These are phyloP conservation scores for Candida nanaspora DNA, from an alignment of 805 yeast genomes.

Conservation along the genomic window DNA sequence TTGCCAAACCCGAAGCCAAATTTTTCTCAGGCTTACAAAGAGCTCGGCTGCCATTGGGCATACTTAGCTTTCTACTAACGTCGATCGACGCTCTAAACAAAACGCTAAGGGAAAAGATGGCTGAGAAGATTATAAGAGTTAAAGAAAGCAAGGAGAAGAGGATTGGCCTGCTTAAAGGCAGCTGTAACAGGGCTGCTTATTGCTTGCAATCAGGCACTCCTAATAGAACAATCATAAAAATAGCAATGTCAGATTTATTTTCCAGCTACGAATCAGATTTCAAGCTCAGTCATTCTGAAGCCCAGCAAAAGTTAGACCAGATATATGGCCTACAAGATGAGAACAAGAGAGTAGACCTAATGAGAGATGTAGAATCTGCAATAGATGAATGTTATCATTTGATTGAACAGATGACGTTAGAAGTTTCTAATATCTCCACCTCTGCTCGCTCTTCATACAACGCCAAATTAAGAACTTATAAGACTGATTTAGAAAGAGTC, in stretches of 20 bases:
- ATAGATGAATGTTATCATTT: slow-evolving; percentile 79
- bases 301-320: slow-evolving; percentile 55
- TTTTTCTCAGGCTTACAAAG: not conserved
- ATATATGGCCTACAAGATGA: slow-evolving; percentile 37
- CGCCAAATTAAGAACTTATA: slow-evolving; percentile 68
- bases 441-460: slow-evolving; percentile 63
- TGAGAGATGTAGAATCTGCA: slow-evolving; percentile 55
- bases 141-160: not conserved
- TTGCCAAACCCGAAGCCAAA: no score
- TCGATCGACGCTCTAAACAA: not conserved
- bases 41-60: not conserved
- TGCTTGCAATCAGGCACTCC: not conserved
- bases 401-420: slow-evolving; percentile 81
- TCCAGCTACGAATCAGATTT: slow-evolving; percentile 64
- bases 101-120: not conserved
- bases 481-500: slow-evolving; percentile 46
- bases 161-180: not conserved
- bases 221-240: not conserved
- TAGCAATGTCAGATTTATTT: slow-evolving; percentile 42
- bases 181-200: not conserved
- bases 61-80: no score
- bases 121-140: not conserved
- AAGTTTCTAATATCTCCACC: slow-evolving; percentile 79
- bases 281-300: slow-evolving; percentile 62
- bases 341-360: slow-evolving; percentile 44